These are phyloP conservation scores for Stemphylium beticola DNA, from an alignment of 2,329 filamentous ascomycete genomes.

Conservation along the genomic window DNA sequence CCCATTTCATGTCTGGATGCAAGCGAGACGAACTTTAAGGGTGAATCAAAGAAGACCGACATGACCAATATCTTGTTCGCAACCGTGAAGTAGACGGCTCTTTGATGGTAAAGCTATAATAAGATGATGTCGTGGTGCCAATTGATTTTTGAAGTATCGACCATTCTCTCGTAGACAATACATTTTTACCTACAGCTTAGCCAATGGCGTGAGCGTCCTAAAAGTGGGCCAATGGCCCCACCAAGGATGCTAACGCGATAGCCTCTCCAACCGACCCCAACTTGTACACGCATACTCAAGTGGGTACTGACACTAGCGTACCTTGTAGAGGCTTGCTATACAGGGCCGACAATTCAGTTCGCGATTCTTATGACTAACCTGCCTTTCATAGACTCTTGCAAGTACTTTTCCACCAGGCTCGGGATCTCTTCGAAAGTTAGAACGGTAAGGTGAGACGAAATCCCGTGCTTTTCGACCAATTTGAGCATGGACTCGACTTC, in stretches of 20 bases:
- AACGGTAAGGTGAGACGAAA: slow-evolving; percentile 29
- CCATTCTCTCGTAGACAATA: neutral
- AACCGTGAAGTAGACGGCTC: neutral
- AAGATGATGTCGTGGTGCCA: neutral
- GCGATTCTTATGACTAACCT: slow-evolving; percentile 29
- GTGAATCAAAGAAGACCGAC: slow-evolving; percentile 41
- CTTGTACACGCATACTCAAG: slow-evolving; percentile 1
- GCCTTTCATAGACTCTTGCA: slow-evolving; percentile 31
- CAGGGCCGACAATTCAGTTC: neutral
- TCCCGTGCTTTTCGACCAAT: slow-evolving; percentile 25
- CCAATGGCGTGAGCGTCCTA: slow-evolving; percentile 10
- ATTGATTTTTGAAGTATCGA: neutral
- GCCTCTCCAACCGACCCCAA: slow-evolving; percentile 33
- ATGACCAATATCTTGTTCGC: slow-evolving; percentile 11
- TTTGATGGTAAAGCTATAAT: neutral
- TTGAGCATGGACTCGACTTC: slow-evolving; percentile 35
- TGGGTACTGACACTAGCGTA: slow-evolving; percentile 1
- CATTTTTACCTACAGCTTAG: slow-evolving; percentile 16
- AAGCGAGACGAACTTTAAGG: slow-evolving; percentile 23
- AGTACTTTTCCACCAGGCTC: slow-evolving; percentile 24
- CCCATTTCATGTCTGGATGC: neutral
- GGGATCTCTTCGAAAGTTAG: slow-evolving; percentile 31
- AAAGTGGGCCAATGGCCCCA: neutral
- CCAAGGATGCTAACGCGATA: slow-evolving; percentile 13
- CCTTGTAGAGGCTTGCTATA: neutral